Base-by-base conservation (phyloP, 805 yeast species). In the Myxozyma kluyveri region DNA sequence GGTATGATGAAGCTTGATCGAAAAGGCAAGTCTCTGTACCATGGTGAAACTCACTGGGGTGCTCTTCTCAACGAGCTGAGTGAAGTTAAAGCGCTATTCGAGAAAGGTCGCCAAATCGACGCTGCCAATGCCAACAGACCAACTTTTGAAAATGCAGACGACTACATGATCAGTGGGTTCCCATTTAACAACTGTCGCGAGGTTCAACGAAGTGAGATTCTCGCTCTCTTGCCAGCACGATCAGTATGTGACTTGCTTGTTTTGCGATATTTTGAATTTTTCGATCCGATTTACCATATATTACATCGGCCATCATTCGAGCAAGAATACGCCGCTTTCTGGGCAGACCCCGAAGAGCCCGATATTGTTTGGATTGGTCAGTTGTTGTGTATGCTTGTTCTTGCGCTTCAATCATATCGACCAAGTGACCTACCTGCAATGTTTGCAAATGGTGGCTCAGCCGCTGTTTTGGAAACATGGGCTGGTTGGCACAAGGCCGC, bases 11-110 rank as follows among this genome's bases (percentile, higher is more conserved):
- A 67, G 49, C 60, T 67, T n/a, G 69, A 67, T 27, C 52, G 52
- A 12, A 52, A 61, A 42, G 70, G 70, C 12, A 61, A 67, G 38
- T 58, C 66, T 7, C 51, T 66, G 21, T 67, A 67, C 50, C 69
- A 67, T 40, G 70, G 70, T 9, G 69, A 64, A 37, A 64, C 69
- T 1, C 68, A 67, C 44, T 67, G 70, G 70, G 68, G 65, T 3
- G 62, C 63, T 29, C 45, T 67, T 36, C 56, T 67, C 27, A 59
- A 62, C 36, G 69, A 66, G 45, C 35, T 58, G 31, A 42, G 45
- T 32, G 61, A 58, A 33, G 52, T 58, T 21, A 58, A 56, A 40
- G 44, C 53, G 3, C 31, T 58, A 3, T 46, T 58, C 35, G 55
- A 56, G 18, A 42, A 37, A 23, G 41, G 59, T 5, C 31, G 41